Evolutionary conservation across 2,329 filamentous ascomycete species (phyloP), one percentile per base, ranked within the genome.

Genomic region (Chrysoporthe austroafricana): DNA sequence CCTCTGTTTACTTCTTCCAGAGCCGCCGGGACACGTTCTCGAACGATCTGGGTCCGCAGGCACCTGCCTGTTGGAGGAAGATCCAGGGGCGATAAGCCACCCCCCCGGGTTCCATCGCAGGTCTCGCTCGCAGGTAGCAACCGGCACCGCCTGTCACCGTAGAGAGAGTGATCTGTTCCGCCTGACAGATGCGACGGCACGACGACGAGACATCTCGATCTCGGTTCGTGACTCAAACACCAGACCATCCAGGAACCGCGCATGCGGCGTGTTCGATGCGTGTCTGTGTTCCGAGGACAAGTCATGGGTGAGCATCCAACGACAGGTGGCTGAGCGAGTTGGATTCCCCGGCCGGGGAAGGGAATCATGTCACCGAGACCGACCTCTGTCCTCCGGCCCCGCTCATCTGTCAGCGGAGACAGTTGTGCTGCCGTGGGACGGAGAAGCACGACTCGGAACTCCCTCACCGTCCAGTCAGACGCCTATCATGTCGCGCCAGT

Each of bases 31-130:
- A 44, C 4, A 42, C 18, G 39, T 63, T 63, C 62, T 63, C 34
- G 62, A 43, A 57, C 26, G 59, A 32, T n/a, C 34, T 52, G n/a
- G 18, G 36, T 44, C 34, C 8, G 7, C 9, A n/a, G n/a, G 18
- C 50, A 63, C 62, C 62, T 63, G 62, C 62, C 62, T 44, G 39
- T 44, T 56, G 36, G 62, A 43, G 62, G 13, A 34, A 63, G 46
- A 44, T 8, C 39, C 39, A 56, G 13, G 34, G 50, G 21, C 14
- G 50, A 34, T 16, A 13, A 54, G 50, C 13, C 50, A 52, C 26
- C 3, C 50, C 16, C 50, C 7, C 50, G 26, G 50, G 50, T 54
- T 54, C 13, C 50, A 54, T 54, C 50, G 50, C 50, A 54, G 50
- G 50, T 54, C 50, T 13, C 50, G 21, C 26, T 54, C 21, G 50